Conservation (phyloP, 2,329 filamentous ascomycete genomes). For the Colletotrichum sp. region DNA sequence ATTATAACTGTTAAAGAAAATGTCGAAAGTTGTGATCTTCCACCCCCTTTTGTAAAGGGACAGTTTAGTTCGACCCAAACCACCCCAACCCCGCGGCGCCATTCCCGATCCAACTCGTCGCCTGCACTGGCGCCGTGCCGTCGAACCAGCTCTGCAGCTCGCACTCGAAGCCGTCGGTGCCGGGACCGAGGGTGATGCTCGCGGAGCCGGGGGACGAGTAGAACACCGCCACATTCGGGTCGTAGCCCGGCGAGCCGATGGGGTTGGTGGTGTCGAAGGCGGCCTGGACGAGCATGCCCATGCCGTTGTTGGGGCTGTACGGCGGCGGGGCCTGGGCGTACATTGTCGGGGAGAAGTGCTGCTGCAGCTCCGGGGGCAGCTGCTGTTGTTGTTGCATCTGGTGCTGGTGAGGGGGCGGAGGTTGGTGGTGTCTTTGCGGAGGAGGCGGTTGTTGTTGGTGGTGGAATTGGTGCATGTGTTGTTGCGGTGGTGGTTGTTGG, state of each 20-base stretch:
- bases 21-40: not conserved
- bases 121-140: conserved; percentile 11
- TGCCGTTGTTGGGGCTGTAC: conserved; percentile 33
- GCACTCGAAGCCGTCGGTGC: conserved; percentile 50
- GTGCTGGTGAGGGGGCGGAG: conserved; percentile 14
- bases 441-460: conserved; percentile 2
- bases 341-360: conserved; percentile 15
- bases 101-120: conserved; percentile 16
- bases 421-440: not conserved
- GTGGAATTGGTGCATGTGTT: not conserved
- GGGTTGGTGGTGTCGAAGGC: conserved; percentile 39
- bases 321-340: conserved; percentile 24
- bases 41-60: fast-evolving
- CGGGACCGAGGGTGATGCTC: conserved; percentile 31
- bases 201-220: conserved; percentile 24
- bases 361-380: conserved; percentile 13
- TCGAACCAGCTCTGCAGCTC: conserved; percentile 42
- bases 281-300: conserved; percentile 46
- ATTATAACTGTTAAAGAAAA: not conserved
- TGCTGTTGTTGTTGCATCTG: conserved; percentile 22
- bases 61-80: not conserved
- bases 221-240: conserved; percentile 19
- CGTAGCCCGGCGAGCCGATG: conserved; percentile 23
- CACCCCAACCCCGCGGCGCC: conserved; percentile 15
- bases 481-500: not conserved